Percentiles rank a stretch among this genome's conserved stretches.
Evolutionary conservation across 1,284 basidiomycete genomes (phyloP).

Genomic region (Cryptococcus sp.): DNA sequence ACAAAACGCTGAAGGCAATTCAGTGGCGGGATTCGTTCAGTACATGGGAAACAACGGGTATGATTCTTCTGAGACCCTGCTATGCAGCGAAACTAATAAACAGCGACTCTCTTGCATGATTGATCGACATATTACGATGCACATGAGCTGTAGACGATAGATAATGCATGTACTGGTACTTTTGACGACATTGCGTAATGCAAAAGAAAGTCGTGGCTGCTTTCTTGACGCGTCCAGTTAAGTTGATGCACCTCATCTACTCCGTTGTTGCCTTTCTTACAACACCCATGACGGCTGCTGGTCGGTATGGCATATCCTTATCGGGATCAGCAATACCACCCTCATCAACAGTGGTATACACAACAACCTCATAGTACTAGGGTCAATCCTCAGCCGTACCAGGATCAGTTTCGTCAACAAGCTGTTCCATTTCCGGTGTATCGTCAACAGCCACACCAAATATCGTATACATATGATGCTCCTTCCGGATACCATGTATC

Average conservation of each 20-base stretch:
- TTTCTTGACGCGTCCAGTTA: neutral
- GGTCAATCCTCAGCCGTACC: neutral
- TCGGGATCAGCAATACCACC: neutral
- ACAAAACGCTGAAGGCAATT: conserved; percentile 28
- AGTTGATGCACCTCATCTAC: too few relatives aligned
- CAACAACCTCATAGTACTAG: neutral
- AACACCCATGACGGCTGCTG: neutral
- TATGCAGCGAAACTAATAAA: too few relatives aligned
- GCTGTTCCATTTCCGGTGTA: neutral
- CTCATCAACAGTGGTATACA: neutral
- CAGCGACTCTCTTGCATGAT: neutral
- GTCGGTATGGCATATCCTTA: neutral
- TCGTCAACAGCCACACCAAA: neutral
- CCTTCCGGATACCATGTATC: neutral
- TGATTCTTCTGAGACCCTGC: conserved; percentile 6
- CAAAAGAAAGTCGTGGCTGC: neutral
- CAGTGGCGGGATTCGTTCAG: conserved; percentile 36
- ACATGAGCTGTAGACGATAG: too few relatives aligned
- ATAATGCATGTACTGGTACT: too few relatives aligned
- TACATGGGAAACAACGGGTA: conserved; percentile 43
- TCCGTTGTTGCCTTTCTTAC: neutral
- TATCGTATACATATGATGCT: neutral
- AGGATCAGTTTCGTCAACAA: neutral
- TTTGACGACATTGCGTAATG: neutral
- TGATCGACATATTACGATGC: neutral